Base-by-base conservation (phyloP, 805 yeast genomes). In the Starmerella asiatica region DNA sequence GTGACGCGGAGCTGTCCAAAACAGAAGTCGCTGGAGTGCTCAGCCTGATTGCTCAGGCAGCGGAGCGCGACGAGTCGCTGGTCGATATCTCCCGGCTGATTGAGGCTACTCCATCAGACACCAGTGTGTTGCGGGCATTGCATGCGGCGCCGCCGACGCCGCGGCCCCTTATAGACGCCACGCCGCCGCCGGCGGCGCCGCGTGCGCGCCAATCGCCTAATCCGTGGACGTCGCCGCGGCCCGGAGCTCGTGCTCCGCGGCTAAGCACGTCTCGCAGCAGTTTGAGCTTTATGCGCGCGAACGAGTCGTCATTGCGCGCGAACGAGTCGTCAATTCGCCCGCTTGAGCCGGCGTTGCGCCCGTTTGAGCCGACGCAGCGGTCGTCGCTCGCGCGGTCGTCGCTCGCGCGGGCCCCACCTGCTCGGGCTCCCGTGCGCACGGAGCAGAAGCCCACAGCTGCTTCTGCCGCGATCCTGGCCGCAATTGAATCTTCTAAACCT, bases 11-110 rank as follows among this genome's bases (percentile, higher is more conserved):
- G n/a, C 63, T 82, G 46, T 65, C 75, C 11, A 79, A 75, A 19
- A 64, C 79, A 35, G 93, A 82, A 55, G 69, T 76, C 48, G 85
- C 77, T 54, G 93, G 91, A 6, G 88, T 82, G 1, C 55, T 76
- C 45, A 71, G 85, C 5, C 58, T 81, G 15, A 63, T 71, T 43
- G 61, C 62, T 16, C 69, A 65, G 45, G 55, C 54, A 2, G 52
- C 48, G 21, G 40, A 48, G 32, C 50, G 50, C 18, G 45, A 51
- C 36, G 56, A 52, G 40, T 44, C 50, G 16, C 44, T 51, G 5
- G 37, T 51, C 4, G 55, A 52, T 34, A 36, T 52, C 42, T 40
- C 48, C n/a, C 35, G n/a, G n/a, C n/a, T n/a, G n/a, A n/a, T n/a
- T n/a, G n/a, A n/a, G n/a, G n/a, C n/a, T n/a, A 16, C 16, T 6